phyloP scores from a whole-genome alignment of 1,284 basidiomycete species.

The Moniliophthora roreri region DNA sequence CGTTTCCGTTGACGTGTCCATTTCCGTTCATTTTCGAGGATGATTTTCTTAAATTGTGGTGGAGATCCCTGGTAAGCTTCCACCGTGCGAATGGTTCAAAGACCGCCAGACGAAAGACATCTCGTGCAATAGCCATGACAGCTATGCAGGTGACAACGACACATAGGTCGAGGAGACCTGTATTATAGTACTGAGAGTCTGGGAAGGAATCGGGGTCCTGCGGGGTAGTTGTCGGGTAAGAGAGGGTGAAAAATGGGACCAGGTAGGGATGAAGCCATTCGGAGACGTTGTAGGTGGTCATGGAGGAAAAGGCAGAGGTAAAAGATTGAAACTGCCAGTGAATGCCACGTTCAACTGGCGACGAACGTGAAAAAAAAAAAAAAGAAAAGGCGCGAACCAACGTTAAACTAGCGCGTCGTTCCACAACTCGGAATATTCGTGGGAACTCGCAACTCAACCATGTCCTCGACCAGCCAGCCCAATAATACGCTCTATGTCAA shows the following conservation, averaged over 20 bases:
- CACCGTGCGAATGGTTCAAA: constrained; percentile 79
- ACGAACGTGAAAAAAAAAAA: neutral
- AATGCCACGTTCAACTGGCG: neutral
- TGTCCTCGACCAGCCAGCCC: constrained; percentile 62
- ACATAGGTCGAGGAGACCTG: constrained; percentile 71
- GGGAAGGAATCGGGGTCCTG: constrained; percentile 66
- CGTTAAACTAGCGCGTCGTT: neutral
- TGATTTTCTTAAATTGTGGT: constrained; percentile 19
- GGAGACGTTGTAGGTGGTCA: constrained; percentile 10
- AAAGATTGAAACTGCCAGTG: constrained; percentile 9
- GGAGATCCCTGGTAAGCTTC: constrained; percentile 61
- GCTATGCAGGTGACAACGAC: constrained; percentile 74
- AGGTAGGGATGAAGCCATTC: constrained; percentile 48
- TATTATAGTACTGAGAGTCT: constrained; percentile 63
- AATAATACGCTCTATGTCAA: constrained; percentile 92
- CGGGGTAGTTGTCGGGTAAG: constrained; percentile 64
- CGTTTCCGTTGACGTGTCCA: constrained; percentile 25
- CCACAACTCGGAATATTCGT: constrained; percentile 25
- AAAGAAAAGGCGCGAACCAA: neutral
- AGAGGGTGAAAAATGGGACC: constrained; percentile 72
- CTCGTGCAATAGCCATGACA: constrained; percentile 77
- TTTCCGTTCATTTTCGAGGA: constrained; percentile 29
- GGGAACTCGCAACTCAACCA: constrained; percentile 34
- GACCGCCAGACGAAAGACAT: constrained; percentile 67
- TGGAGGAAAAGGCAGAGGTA: constrained; percentile 2